Conservation (phyloP, 1,139 yeast species). For the Geotrichum citri-aurantii region DNA sequence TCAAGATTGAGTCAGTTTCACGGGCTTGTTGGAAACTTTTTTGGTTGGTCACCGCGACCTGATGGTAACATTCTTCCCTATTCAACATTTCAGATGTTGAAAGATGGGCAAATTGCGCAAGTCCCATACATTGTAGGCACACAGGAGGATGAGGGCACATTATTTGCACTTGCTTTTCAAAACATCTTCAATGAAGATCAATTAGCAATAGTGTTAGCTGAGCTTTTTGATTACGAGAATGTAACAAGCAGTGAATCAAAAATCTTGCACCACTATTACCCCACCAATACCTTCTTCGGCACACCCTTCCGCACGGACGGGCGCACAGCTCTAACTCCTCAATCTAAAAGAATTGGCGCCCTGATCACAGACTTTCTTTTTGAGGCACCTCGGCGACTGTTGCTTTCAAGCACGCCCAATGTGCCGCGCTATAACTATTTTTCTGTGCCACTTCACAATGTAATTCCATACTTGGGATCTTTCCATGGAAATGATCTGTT, state of each 20-base stretch:
- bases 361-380: constrained; percentile 22
- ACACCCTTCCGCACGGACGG: constrained; percentile 24
- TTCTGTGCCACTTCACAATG: constrained; percentile 12
- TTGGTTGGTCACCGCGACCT: constrained; percentile 18
- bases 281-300: constrained; percentile 21
- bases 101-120: constrained; percentile 18
- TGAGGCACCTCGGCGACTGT: constrained; percentile 22
- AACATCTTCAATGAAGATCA: constrained; percentile 4
- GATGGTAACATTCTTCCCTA: constrained; percentile 23
- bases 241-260: background rate
- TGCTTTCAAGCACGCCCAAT: constrained; percentile 3
- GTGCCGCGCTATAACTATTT: constrained; percentile 11
- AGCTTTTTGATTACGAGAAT: background rate
- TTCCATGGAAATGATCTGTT: constrained; percentile 20
- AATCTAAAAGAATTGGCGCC: constrained; percentile 23
- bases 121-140: constrained; percentile 23
- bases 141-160: constrained; percentile 25
- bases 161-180: constrained; percentile 13
- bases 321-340: constrained; percentile 14
- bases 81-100: constrained; percentile 18
- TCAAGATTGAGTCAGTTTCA: background rate
- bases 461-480: constrained; percentile 21
- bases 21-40: constrained; percentile 18
- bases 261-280: constrained; percentile 15
- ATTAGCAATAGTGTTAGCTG: background rate